Conservation (phyloP, 2,329 filamentous ascomycete genomes). For the Pseudogymnoascus verrucosus region DNA sequence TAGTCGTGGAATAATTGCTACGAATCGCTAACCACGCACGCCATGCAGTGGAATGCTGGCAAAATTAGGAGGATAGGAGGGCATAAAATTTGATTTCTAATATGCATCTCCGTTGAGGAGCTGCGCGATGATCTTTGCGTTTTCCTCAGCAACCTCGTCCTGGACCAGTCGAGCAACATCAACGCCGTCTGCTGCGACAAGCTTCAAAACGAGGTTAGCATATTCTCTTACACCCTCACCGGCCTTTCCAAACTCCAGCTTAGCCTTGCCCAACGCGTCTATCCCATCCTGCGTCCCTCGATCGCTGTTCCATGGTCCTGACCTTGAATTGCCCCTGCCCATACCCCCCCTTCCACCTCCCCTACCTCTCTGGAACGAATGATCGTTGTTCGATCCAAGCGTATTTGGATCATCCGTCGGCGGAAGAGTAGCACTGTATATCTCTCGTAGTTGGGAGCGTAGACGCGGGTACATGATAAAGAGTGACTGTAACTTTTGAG, state of each 20-base stretch:
- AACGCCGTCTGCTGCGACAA: conserved; percentile 32
- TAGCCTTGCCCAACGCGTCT: conserved; percentile 43
- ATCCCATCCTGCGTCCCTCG: conserved; percentile 49
- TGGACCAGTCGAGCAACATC: conserved; percentile 34
- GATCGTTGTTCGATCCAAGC: conserved; percentile 10
- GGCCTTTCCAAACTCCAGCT: conserved; percentile 42
- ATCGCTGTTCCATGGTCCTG: conserved; percentile 45
- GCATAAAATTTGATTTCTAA: not conserved
- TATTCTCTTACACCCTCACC: conserved; percentile 55
- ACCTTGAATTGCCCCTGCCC: conserved; percentile 5
- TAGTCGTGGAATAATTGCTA: not conserved
- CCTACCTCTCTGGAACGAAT: conserved; percentile 10
- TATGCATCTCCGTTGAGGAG: conserved; percentile 38
- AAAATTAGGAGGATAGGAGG: not conserved
- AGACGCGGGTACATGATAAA: conserved; percentile 47
- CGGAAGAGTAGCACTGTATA: conserved; percentile 43
- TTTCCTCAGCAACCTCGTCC: conserved; percentile 37
- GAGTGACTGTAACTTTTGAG: conserved; percentile 41
- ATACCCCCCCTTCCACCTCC: not conserved
- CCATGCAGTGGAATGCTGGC: not conserved
- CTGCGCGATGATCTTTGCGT: conserved; percentile 41
- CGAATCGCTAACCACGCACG: not conserved
- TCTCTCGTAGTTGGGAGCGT: conserved; percentile 37
- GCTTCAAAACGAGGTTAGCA: conserved; percentile 45
- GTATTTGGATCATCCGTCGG: conserved; percentile 24